Conservation (phyloP, 306 rosid species). For the Ochetophila trinervis region DNA sequence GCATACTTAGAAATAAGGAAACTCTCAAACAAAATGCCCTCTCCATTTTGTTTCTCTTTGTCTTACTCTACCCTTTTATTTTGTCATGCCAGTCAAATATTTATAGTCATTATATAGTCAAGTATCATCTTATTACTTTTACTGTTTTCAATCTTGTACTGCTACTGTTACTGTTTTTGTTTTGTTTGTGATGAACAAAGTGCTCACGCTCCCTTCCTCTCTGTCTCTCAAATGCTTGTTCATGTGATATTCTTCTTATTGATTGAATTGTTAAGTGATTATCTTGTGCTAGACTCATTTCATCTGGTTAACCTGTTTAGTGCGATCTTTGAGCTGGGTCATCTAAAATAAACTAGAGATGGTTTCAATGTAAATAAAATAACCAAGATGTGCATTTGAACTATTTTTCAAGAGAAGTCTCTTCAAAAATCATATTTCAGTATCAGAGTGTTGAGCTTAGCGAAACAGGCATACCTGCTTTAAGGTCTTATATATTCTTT, state of each 20-base stretch:
- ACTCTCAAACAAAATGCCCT: neutral
- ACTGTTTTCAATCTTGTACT: too few relatives aligned
- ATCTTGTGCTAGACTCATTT: neutral
- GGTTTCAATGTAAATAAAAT: neutral
- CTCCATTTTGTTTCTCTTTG: neutral
- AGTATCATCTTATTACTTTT: too few relatives aligned
- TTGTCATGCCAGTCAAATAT: neutral
- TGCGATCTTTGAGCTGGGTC: neutral
- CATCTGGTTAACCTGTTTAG: neutral
- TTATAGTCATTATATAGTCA: neutral
- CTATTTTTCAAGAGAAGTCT: too few relatives aligned
- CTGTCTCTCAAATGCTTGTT: neutral
- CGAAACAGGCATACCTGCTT: too few relatives aligned
- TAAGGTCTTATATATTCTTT: too few relatives aligned
- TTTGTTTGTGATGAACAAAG: neutral
- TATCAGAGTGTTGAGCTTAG: too few relatives aligned
- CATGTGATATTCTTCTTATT: neutral
- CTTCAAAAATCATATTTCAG: too few relatives aligned
- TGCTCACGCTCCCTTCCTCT: neutral
- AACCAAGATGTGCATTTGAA: neutral
- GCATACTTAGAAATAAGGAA: slow-evolving; percentile 8
- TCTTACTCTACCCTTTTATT: neutral
- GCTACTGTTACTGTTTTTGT: neutral
- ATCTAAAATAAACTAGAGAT: neutral
- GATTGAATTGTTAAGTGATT: neutral